A percentile compares a stretch with the other conserved stretches of the same genome.
These are phyloP conservation scores for Euclidium syriacum DNA, from an alignment of 345 rosid species.

Conservation along the genomic window DNA sequence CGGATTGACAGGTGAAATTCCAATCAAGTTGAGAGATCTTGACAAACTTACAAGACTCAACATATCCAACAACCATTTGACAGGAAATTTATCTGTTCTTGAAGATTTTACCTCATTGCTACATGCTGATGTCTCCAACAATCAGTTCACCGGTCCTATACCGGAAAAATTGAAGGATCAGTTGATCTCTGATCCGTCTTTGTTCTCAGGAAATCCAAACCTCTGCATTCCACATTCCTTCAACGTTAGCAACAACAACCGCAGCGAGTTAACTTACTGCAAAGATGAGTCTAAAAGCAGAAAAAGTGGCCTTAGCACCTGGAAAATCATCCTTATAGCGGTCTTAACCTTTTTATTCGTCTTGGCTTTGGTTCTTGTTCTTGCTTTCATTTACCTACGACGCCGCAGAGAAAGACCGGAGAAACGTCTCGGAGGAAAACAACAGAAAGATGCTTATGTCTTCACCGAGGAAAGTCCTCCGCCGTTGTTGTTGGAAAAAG, in stretches of 20 bases:
- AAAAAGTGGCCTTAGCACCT: conserved; percentile 29
- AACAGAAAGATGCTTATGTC: conserved; percentile 34
- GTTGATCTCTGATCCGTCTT: conserved; percentile 38
- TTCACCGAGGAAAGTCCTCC: conserved; percentile 40
- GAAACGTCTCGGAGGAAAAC: conserved; percentile 14
- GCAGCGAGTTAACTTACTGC: conserved; percentile 37
- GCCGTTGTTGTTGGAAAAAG: conserved; percentile 45
- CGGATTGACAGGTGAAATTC: conserved; percentile 55
- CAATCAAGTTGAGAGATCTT: conserved; percentile 39
- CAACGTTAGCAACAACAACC: conserved; percentile 28
- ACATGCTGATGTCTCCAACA: conserved; percentile 50
- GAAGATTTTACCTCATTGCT: conserved; percentile 35
- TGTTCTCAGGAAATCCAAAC: conserved; percentile 51
- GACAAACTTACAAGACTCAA: conserved; percentile 45
- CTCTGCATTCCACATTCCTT: conserved; percentile 51
- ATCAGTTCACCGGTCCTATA: conserved; percentile 62
- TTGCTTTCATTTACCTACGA: conserved; percentile 26
- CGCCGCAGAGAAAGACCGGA: neutral
- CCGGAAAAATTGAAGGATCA: conserved; percentile 39
- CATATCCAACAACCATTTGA: conserved; percentile 58
- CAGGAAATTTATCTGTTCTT: conserved; percentile 49
- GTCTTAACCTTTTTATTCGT: conserved; percentile 31
- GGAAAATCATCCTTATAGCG: conserved; percentile 37
- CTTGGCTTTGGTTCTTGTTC: conserved; percentile 23
- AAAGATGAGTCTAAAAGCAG: conserved; percentile 16